Percentiles rank a stretch among this genome's conserved stretches.
phyloP scores from a whole-genome alignment of 1,284 basidiomycete species.

The Irpex rosettiformis region DNA sequence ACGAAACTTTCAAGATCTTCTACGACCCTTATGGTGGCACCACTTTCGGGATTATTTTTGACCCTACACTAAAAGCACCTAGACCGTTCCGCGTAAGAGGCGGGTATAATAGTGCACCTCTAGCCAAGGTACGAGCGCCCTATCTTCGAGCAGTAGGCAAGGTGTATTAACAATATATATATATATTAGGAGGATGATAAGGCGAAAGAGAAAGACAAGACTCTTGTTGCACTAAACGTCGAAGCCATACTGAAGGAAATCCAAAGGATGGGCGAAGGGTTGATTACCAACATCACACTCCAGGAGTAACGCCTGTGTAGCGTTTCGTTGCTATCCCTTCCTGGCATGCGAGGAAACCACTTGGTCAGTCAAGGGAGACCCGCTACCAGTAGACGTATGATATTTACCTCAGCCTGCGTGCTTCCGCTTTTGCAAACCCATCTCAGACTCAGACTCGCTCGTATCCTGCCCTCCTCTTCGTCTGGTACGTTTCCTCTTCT shows the following conservation, averaged over 20 bases:
- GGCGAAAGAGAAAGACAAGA: constrained; percentile 52
- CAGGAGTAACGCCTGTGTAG: constrained; percentile 6
- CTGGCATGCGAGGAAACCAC: not conserved
- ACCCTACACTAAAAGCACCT: constrained; percentile 58
- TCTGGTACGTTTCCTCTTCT: not conserved
- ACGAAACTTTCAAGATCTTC: constrained; percentile 82
- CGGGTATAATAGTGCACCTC: constrained; percentile 71
- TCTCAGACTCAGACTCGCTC: not conserved
- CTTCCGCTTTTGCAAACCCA: not conserved
- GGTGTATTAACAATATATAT: constrained; percentile 19
- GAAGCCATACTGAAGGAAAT: constrained; percentile 74
- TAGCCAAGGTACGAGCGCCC: constrained; percentile 29
- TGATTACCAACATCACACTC: constrained; percentile 43
- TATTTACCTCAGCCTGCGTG: not conserved
- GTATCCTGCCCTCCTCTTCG: not conserved
- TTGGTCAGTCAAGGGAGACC: not conserved
- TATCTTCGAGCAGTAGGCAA: not conserved
- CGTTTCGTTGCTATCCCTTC: not conserved
- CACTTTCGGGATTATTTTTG: constrained; percentile 84
- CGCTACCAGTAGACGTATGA: not conserved
- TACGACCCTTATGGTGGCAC: constrained; percentile 82
- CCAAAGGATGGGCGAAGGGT: constrained; percentile 69
- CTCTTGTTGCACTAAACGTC: constrained; percentile 72
- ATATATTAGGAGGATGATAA: constrained; percentile 13
- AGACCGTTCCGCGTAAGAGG: constrained; percentile 80